Percentiles rank a stretch among this genome's conserved stretches.
Conservation (phyloP, 192 early-diverging fungal genomes). For the Phlyctochytrium planicorne region DNA sequence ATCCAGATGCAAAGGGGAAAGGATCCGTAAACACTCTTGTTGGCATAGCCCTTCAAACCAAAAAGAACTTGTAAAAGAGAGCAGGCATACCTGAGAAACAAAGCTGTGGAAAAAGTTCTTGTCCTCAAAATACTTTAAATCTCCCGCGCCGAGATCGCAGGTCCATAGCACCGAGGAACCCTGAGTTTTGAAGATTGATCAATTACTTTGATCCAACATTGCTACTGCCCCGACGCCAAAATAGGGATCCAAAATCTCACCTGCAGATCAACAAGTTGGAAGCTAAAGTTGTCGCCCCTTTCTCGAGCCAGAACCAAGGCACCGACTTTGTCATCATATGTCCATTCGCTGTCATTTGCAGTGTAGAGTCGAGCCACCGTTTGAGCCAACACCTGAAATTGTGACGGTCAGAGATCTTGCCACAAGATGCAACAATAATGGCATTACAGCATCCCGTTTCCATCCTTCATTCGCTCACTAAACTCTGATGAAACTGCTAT, state of each 20-base stretch:
- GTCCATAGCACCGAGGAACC: constrained; percentile 16
- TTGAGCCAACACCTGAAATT: constrained; percentile 27
- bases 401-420: not conserved
- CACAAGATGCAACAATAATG: too few relatives aligned
- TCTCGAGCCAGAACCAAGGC: constrained; percentile 32
- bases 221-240: not conserved
- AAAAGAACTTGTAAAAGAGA: not conserved
- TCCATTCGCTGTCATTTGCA: constrained; percentile 30
- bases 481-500: too few relatives aligned
- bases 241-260: constrained; percentile 14
- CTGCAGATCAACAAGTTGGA: constrained; percentile 40
- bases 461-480: not conserved
- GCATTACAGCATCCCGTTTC: not conserved
- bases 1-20: too few relatives aligned
- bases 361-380: constrained; percentile 44
- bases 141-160: constrained; percentile 13
- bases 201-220: not conserved
- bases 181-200: constrained; percentile 4
- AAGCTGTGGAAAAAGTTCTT: constrained; percentile 50
- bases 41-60: not conserved
- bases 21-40: not conserved
- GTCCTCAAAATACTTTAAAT: constrained; percentile 46
- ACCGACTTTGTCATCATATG: constrained; percentile 33
- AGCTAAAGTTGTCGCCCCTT: constrained; percentile 7
- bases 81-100: constrained; percentile 35